phyloP scores from a whole-genome alignment of 306 rosid genomes.

The Pyrus betulifolia region DNA sequence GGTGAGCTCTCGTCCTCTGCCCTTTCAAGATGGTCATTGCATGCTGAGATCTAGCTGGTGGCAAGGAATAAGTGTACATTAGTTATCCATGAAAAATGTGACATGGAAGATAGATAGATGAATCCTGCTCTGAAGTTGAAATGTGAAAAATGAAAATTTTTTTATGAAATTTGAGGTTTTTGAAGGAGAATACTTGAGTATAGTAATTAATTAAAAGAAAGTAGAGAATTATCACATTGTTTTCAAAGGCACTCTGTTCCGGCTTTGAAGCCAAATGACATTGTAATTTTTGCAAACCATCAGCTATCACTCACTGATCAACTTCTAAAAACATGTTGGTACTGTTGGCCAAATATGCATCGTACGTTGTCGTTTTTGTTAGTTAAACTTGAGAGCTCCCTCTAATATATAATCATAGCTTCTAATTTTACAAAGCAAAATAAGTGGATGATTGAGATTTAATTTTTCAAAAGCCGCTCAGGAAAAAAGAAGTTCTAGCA shows the following conservation, averaged over 20 bases:
- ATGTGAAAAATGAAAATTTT: constrained; percentile 5
- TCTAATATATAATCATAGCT: too few relatives aligned
- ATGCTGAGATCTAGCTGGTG: not conserved
- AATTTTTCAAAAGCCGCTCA: too few relatives aligned
- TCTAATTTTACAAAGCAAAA: too few relatives aligned
- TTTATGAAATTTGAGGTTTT: not conserved
- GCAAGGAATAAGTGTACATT: not conserved
- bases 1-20: not conserved
- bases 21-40: not conserved
- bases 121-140: not conserved
- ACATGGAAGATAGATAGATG: constrained; percentile 1
- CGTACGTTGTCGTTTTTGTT: too few relatives aligned
- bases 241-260: not conserved
- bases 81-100: not conserved
- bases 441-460: too few relatives aligned
- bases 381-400: too few relatives aligned
- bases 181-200: not conserved
- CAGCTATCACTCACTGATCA: not conserved
- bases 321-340: not conserved
- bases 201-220: not conserved
- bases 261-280: too few relatives aligned
- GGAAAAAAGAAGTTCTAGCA: too few relatives aligned
- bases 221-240: not conserved
- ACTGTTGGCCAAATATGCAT: not conserved
- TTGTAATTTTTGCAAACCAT: not conserved